These are phyloP conservation scores for Pseudovirgaria hyperparasitica DNA, from an alignment of 2,329 filamentous ascomycete species.

Conservation along the genomic window DNA sequence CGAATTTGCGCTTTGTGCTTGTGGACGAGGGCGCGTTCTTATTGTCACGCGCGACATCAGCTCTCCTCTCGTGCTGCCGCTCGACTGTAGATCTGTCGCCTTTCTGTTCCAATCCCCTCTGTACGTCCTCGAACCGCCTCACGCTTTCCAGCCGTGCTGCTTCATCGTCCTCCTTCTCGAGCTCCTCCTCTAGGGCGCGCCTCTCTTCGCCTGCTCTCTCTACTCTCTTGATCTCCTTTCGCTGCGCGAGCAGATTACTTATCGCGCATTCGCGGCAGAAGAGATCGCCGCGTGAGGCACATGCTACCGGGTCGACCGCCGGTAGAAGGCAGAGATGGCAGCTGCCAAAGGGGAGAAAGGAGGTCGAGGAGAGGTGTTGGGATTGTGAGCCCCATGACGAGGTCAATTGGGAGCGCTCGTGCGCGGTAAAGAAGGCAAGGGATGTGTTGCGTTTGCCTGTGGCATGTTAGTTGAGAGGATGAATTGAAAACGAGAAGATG, in stretches of 20 bases:
- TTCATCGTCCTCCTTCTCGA: slow-evolving; percentile 47
- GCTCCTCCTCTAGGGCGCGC: slow-evolving; percentile 49
- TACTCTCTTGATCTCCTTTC: slow-evolving; percentile 76
- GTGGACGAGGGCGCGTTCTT: slow-evolving; percentile 10
- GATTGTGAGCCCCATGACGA: slow-evolving; percentile 69
- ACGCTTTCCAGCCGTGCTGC: slow-evolving; percentile 61
- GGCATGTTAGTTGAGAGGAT: too few species aligned
- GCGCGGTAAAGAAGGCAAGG: slow-evolving; percentile 81
- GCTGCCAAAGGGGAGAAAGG: slow-evolving; percentile 80
- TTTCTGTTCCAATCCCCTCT: slow-evolving; percentile 47
- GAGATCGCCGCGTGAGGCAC: slow-evolving; percentile 61
- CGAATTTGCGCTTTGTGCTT: slow-evolving; percentile 63
- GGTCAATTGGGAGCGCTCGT: slow-evolving; percentile 76
- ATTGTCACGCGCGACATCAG: slow-evolving; percentile 11
- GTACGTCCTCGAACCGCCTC: slow-evolving; percentile 71
- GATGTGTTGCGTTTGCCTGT: slow-evolving; percentile 71
- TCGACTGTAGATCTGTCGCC: slow-evolving; percentile 32
- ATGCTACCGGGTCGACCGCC: slow-evolving; percentile 72
- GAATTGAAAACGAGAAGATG: too few species aligned
- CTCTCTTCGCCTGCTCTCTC: slow-evolving; percentile 53
- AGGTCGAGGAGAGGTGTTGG: slow-evolving; percentile 78
- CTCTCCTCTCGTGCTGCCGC: slow-evolving; percentile 21
- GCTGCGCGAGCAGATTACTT: slow-evolving; percentile 78
- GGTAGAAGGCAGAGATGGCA: slow-evolving; percentile 79
- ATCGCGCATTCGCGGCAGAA: slow-evolving; percentile 95